A percentile compares a stretch with the other conserved stretches of the same genome.
Conservation (phyloP, 2,329 filamentous ascomycete genomes). For the Pseudogymnoascus sp. region DNA sequence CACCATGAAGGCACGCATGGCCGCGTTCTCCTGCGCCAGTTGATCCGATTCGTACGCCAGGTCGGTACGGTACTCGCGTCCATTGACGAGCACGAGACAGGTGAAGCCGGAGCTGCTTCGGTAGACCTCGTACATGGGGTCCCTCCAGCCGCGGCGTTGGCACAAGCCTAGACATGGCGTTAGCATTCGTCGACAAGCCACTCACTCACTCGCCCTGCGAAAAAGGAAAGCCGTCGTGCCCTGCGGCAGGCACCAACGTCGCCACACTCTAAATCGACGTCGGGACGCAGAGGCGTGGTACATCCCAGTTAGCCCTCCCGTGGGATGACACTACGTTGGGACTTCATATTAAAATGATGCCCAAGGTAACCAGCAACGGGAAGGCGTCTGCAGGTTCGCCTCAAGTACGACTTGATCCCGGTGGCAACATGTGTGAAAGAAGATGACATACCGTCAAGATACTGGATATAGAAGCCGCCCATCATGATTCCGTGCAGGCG, state of each 20-base stretch:
- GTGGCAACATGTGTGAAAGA: neutral
- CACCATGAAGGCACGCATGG: slow-evolving; percentile 94
- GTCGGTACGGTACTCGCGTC: slow-evolving; percentile 91
- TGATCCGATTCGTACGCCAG: slow-evolving; percentile 72
- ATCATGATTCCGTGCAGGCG: slow-evolving; percentile 33
- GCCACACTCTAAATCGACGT: slow-evolving; percentile 12
- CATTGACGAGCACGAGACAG: slow-evolving; percentile 90
- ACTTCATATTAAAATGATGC: slow-evolving; percentile 7
- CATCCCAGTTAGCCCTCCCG: slow-evolving; percentile 6
- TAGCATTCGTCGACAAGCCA: slow-evolving; percentile 11
- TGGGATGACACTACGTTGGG: slow-evolving; percentile 8
- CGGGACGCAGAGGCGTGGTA: neutral
- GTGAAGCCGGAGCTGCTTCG: slow-evolving; percentile 67
- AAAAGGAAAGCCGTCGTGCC: slow-evolving; percentile 8
- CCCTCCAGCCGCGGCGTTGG: slow-evolving; percentile 86
- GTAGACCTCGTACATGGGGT: slow-evolving; percentile 82
- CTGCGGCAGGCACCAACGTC: slow-evolving; percentile 11
- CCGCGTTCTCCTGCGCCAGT: slow-evolving; percentile 84
- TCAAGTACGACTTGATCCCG: slow-evolving; percentile 6
- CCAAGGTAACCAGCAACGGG: slow-evolving; percentile 10
- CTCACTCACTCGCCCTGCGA: neutral
- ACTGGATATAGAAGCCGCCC: slow-evolving; percentile 42
- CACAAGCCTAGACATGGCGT: slow-evolving; percentile 64
- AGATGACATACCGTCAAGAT: slow-evolving; percentile 61
- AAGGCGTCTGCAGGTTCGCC: slow-evolving; percentile 4